phyloP scores from a whole-genome alignment of 192 early-diverging fungal species.

The Coemansia biformis region DNA sequence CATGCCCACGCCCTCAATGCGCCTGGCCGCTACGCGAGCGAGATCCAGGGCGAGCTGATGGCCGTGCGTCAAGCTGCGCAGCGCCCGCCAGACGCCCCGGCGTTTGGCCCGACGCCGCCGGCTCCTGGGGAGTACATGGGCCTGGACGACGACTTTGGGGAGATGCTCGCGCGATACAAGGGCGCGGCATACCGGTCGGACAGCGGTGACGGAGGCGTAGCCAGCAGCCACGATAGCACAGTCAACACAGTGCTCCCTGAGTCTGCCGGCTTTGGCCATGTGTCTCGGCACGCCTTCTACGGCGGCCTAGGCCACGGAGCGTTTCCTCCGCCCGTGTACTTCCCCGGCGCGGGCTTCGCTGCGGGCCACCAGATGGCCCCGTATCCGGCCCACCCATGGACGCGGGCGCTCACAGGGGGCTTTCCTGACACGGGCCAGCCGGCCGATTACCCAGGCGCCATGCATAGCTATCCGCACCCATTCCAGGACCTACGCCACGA shows the following conservation, averaged over 20 bases:
- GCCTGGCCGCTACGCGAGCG: slow-evolving; percentile 16
- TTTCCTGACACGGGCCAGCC: background rate
- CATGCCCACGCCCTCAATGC: slow-evolving; percentile 4
- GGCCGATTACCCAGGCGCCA: too few species aligned
- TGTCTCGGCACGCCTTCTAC: too few species aligned
- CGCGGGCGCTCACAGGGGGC: background rate
- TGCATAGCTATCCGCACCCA: too few species aligned
- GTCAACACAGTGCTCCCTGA: too few species aligned
- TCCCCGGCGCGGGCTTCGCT: too few species aligned
- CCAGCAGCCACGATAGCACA: background rate
- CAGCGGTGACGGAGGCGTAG: background rate
- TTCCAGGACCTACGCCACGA: too few species aligned
- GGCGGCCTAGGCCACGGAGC: too few species aligned
- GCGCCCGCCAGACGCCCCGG: background rate
- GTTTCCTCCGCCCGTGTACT: too few species aligned
- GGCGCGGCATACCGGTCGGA: background rate
- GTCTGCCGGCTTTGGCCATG: too few species aligned
- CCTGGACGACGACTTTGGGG: slow-evolving; percentile 13
- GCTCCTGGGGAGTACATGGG: background rate
- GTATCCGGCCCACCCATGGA: too few species aligned
- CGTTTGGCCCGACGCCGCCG: background rate
- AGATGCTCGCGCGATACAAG: slow-evolving; percentile 18
- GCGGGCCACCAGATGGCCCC: too few species aligned
- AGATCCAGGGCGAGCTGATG: slow-evolving; percentile 26
- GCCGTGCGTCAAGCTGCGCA: too few species aligned